Evolutionary conservation across 352 stramenopile genomes (phyloP).

Genomic region (Globisporangium nunn): DNA sequence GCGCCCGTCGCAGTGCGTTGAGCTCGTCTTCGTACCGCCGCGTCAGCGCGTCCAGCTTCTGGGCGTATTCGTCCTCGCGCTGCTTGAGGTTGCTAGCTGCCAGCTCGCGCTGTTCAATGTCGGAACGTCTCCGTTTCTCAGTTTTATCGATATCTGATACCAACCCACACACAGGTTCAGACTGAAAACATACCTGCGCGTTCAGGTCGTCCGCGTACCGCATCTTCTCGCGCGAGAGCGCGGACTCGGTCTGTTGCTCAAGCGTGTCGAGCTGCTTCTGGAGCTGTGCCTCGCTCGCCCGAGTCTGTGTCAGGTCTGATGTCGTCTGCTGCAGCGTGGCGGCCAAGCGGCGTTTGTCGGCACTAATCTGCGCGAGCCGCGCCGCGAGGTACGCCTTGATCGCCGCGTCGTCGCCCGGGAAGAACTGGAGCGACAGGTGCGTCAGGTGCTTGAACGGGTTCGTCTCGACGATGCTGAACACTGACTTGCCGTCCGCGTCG

Average conservation of each 20-base stretch:
- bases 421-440: constrained; percentile 87
- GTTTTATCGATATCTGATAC: no score
- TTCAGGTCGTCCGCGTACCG: constrained; percentile 64
- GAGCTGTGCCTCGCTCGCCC: constrained; percentile 32
- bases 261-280: constrained; percentile 48
- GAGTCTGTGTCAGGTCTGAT: constrained; percentile 31
- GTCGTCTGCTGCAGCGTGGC: constrained; percentile 37
- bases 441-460: constrained; percentile 94
- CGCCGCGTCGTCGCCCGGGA: constrained; percentile 74
- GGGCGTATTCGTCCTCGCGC: constrained; percentile 52
- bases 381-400: constrained; percentile 91
- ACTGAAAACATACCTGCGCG: constrained; percentile 19
- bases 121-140: no score
- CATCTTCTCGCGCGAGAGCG: constrained; percentile 58
- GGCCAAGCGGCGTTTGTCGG: constrained; percentile 33
- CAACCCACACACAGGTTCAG: no score
- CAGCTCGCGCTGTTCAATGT: constrained; percentile 25
- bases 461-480: constrained; percentile 92
- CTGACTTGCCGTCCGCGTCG: constrained; percentile 45
- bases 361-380: constrained; percentile 76
- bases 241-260: constrained; percentile 43
- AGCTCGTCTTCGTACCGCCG: constrained; percentile 62
- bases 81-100: constrained; percentile 40
- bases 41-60: constrained; percentile 57
- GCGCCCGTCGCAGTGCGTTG: constrained; percentile 27